Base-by-base conservation (phyloP, 2,329 filamentous ascomycete genomes). In the Cladophialophora psammophila region DNA sequence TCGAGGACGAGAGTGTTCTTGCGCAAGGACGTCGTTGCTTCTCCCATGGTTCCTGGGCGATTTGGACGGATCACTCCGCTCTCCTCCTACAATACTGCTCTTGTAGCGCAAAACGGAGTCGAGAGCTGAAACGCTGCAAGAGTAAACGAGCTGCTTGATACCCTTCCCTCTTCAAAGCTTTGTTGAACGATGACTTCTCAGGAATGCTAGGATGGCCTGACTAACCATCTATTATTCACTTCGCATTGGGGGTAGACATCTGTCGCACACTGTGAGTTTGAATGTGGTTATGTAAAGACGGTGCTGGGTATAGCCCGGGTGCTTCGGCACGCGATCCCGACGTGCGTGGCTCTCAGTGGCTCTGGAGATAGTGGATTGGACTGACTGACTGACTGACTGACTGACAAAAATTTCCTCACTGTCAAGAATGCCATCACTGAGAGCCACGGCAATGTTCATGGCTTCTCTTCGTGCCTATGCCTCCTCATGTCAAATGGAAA, bases 301-400 rank as follows among this genome's bases (percentile, higher is more conserved):
- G 15, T 34, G 10, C 53, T 55, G 53, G 53, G 53, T 26, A 55
- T 55, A 55, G 53, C 31, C 53, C 53, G 53, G 53, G 31, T 18
- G 35, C 8, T 12, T 55, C 53, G 53, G 53, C 53, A 55, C 18
- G 9, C 13, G 31, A 55, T n/a, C n/a, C 53, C 53, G 53, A 36
- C 18, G 6, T 12, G 35, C 26, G 31, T 20, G 42, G 18, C 9
- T 48, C 12, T 20, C 42, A 20, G 42, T 4, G n/a, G 3, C 8
- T 12, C 18, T 31, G 45, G 45, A 50, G 20, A 9, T 10, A 1
- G 45, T 26, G 18, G 45, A 13, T 13, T 26, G 26, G 26, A 26
- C 26, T 26, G 26, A 26, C 26, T 26, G 26, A 26, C 26, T 26
- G 26, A 26, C 26, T 26, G 26, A 26, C 26, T 26, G 26, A 26